Base-by-base conservation (phyloP, 2,329 filamentous ascomycete species). In the Sclerotinia minor region DNA sequence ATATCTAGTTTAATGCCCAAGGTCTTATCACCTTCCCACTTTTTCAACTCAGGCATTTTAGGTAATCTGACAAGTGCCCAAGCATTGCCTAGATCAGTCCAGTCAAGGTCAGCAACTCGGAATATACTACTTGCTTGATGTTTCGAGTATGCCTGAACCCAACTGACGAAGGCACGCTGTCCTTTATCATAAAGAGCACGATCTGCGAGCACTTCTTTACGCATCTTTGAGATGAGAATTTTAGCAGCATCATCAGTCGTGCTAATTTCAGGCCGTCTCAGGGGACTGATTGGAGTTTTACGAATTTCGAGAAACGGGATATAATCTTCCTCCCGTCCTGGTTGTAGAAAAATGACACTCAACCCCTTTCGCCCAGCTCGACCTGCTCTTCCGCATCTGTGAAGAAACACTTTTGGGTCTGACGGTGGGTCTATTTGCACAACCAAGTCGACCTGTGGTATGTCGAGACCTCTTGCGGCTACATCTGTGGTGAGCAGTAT, bases 41-140 rank as follows among this genome's bases (percentile, higher is more conserved):
- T 85, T 74, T 89, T 90, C 65, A 92, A 81, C 78, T 99, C 95
- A 0, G 95, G 94, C 95, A 99, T 99, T 76, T 91, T 92, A 5
- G 95, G 95, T 71, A 98, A 83, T 63, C 89, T 89, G 2, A 97
- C 82, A 0, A 99, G 83, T 1, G 92, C 95, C 92, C 94, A 99
- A 0, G 90, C 91, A 65, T 87, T 83, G 0, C 89, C 94, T 0
- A 95, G 83, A 65, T 93, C 90, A 6, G 84, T 81, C 95, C 95
- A 99, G 77, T 97, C 89, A 21, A 97, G 83, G 74, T 96, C 92
- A 3, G 83, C 78, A 2, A 92, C 82, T 15, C 91, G 87, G 82
- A 99, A 99, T 72, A 99, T 98, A 75, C 92, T 96, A 69, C 87
- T 89, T 0, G 94, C 93, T 72, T 94, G 88, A 75, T 98, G 95